Percentiles rank a stretch among this genome's conserved stretches.
Conservation (phyloP, 371 early-diverging fungal genomes). For the Mortierella sp. region DNA sequence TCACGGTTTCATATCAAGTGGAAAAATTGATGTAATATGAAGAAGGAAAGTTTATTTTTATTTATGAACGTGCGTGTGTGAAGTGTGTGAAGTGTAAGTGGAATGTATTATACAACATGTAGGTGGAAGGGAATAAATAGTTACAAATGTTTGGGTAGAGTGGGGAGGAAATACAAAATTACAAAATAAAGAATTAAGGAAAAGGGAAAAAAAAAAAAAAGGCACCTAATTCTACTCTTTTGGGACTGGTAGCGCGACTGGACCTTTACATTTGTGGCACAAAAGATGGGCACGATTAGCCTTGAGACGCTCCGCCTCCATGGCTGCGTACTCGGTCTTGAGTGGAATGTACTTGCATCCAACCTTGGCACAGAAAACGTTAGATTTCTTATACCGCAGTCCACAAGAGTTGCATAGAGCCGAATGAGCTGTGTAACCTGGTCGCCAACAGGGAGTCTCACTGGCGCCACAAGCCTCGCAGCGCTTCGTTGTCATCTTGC, state of each 20-base stretch:
- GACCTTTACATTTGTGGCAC: conserved; percentile 36
- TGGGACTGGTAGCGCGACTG: conserved; percentile 28
- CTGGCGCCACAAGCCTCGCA: conserved; percentile 65
- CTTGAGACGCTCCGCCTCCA: conserved; percentile 42
- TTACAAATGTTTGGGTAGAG: background rate
- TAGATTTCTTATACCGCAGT: conserved; percentile 67
- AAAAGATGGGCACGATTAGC: conserved; percentile 23
- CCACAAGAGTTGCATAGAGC: conserved; percentile 70
- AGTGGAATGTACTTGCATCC: conserved; percentile 68
- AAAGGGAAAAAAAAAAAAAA: background rate
- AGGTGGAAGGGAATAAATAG: background rate
- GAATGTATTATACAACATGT: too few species aligned
- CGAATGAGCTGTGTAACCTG: conserved; percentile 64
- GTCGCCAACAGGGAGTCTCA: conserved; percentile 72
- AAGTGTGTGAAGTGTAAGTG: too few species aligned
- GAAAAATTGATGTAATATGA: too few species aligned
- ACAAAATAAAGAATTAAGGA: conserved; percentile 6
- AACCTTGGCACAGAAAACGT: conserved; percentile 59
- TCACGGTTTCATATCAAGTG: too few species aligned
- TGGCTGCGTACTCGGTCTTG: conserved; percentile 63
- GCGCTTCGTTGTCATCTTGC: conserved; percentile 27
- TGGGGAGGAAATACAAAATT: background rate
- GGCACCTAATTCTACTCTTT: too few species aligned
- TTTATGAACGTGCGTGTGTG: background rate
- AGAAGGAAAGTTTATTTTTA: background rate